Conservation (phyloP, 163 green algal species). For the Dunaliella salina region DNA sequence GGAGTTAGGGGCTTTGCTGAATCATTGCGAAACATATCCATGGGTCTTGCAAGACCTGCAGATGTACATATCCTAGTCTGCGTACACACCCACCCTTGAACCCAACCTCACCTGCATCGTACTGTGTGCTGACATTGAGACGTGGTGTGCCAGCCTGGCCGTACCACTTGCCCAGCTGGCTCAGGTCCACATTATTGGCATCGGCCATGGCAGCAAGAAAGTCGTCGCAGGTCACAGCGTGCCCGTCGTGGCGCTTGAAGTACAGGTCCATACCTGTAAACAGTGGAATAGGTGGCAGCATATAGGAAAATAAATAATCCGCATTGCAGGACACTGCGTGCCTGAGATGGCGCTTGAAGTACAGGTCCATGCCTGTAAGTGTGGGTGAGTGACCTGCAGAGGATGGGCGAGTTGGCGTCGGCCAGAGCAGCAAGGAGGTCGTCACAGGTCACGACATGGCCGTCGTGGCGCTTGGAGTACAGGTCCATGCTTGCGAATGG, state of each 20-base stretch:
- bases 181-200: conserved; percentile 78
- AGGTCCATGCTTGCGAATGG: conserved; percentile 81
- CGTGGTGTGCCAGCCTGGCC: conserved; percentile 81
- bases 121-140: conserved; percentile 57
- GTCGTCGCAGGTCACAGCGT: conserved; percentile 96
- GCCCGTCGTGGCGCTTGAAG: conserved; percentile 89
- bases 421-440: conserved; percentile 95
- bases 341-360: conserved; percentile 92
- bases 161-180: conserved; percentile 62
- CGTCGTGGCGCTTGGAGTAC: conserved; percentile 94
- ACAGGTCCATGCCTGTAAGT: conserved; percentile 86
- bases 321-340: conserved; percentile 95
- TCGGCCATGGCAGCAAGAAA: conserved; percentile 94
- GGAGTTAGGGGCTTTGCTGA: too few relatives aligned
- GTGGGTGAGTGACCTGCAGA: too few relatives aligned
- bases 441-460: conserved; percentile 92
- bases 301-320: too few relatives aligned
- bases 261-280: conserved; percentile 90
- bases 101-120: conserved; percentile 56
- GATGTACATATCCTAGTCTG: too few relatives aligned
- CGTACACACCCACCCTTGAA: too few relatives aligned
- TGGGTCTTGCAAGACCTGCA: too few relatives aligned
- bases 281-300: too few relatives aligned
- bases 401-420: conserved; percentile 95
- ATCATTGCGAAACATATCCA: too few relatives aligned